Base-by-base conservation (phyloP, 495 filamentous ascomycete species). In the Aspergillus mulundensis region DNA sequence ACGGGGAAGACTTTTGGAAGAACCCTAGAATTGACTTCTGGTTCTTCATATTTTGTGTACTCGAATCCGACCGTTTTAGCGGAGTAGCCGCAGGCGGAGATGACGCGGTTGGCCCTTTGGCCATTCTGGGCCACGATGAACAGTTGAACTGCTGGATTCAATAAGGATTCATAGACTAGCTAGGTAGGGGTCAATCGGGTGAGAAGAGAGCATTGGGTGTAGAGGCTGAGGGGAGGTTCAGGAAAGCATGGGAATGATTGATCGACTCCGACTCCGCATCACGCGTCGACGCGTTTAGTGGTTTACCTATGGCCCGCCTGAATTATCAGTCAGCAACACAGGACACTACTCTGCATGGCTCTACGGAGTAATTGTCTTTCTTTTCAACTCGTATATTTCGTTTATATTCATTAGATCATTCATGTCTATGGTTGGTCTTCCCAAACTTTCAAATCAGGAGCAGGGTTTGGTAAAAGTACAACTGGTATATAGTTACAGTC, bases 1-100 rank as follows among this genome's bases (percentile, higher is more conserved):
- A 72, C 8, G 77, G 76, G 0, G 80, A 72, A 11, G 81, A 81
- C 62, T 87, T 93, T 53, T 86, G 78, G 61, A 96, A 95, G 77
- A 96, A 96, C 34, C 89, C 88, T 3, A 91, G 76, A 48, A 96
- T 94, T 10, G 81, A 83, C 60, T 85, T 89, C 71, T 93, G 87
- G 64, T 83, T 87, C 64, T 87, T 90, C 73, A 81, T 78, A 32
- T 76, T 77, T 56, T 78, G 74, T 2, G 73, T 68, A 52, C 70
- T 77, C 18, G 77, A 73, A 12, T 71, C 78, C 5, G 78, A 63
- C 57, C 71, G 68, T 60, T 77, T 79, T 38, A 81, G 64, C 39
- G 77, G 71, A 54, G 74, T 76, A 47, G 70, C 68, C 8, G 77
- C 63, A 23, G 67, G 61, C 15, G 64, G 59, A 5, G 76, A 73